Evolutionary conservation across 495 filamentous ascomycete genomes (phyloP), one percentile per base, ranked within the genome.

Genomic region (Melanomma pulvis-pyrius): DNA sequence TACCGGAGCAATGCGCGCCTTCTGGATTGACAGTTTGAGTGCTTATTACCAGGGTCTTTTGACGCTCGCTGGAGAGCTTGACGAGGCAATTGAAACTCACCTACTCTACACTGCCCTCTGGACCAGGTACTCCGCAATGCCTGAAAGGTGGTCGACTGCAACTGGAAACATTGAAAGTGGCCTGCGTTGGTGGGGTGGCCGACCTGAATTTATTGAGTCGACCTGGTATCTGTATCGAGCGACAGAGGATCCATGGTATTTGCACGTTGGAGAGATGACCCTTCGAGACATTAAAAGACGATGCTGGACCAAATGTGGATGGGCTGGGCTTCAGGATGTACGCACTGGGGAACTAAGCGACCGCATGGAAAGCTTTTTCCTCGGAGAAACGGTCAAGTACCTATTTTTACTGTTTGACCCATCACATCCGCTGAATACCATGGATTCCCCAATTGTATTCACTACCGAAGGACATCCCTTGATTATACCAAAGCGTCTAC

Each of bases 291-390:
- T 98, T 68, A 89, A 90, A 66, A 81, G 91, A 48, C 84, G 96
- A 46, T 98, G 94, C 75, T 96, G 92, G 91, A 92, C 92, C 1
- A 85, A 86, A 55, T 98, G 94, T 72, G 94, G 94, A 54, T 98
- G 92, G 92, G 90, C 94, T 5, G 93, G 93, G 0, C 81, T 98
- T n/a, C 90, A 96, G 70, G 91, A 98, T 77, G 94, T 98, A 11
- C 81, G 88, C 30, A 92, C 84, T 46, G 96, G 93, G 0, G 90
- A 97, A 75, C 87, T 89, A 73, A 93, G 84, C 71, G 94, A 98
- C 73, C 88, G 94, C 19, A 98, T 98, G 94, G 94, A 98, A 79
- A 98, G 94, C 76, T 98, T 98, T 80, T 98, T 97, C 75, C 82
- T 98, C 1, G 92, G 96, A 2, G 94, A 98, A 77, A 98, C 94